These are phyloP conservation scores for Sequoiadendron giganteum DNA, from an alignment of 75 land plant genomes.

Conservation along the genomic window DNA sequence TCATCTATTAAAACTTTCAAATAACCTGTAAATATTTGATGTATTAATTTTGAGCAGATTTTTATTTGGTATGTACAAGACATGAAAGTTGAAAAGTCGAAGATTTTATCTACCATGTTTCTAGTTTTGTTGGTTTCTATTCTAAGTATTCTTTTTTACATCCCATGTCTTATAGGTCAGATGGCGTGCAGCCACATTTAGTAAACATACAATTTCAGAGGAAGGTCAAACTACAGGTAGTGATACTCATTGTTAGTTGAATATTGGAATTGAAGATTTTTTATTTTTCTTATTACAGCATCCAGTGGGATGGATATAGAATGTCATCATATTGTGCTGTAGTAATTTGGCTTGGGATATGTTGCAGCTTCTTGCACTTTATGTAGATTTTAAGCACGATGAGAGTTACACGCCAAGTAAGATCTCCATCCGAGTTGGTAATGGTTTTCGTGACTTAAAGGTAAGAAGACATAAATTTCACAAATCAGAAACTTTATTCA, in stretches of 20 bases:
- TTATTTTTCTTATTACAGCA: background rate
- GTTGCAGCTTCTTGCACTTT: constrained; percentile 67
- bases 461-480: constrained; percentile 26
- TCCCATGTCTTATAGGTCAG: constrained; percentile 62
- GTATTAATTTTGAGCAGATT: background rate
- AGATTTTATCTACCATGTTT: background rate
- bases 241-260: background rate
- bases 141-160: background rate
- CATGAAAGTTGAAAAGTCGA: background rate
- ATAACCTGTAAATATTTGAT: background rate
- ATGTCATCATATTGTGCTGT: background rate
- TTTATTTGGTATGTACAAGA: background rate
- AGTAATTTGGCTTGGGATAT: background rate
- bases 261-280: background rate
- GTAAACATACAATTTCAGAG: constrained; percentile 96
- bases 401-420: constrained; percentile 99
- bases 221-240: constrained; percentile 91
- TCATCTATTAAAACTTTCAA: background rate
- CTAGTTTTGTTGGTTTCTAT: background rate
- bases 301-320: background rate
- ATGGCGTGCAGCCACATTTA: constrained; percentile 97
- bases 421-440: constrained; percentile 94
- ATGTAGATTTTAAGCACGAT: constrained; percentile 96
- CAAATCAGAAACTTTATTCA: background rate
- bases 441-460: constrained; percentile 96